These are phyloP conservation scores for Cucumis sativus DNA, from an alignment of 306 rosid species.

Conservation along the genomic window DNA sequence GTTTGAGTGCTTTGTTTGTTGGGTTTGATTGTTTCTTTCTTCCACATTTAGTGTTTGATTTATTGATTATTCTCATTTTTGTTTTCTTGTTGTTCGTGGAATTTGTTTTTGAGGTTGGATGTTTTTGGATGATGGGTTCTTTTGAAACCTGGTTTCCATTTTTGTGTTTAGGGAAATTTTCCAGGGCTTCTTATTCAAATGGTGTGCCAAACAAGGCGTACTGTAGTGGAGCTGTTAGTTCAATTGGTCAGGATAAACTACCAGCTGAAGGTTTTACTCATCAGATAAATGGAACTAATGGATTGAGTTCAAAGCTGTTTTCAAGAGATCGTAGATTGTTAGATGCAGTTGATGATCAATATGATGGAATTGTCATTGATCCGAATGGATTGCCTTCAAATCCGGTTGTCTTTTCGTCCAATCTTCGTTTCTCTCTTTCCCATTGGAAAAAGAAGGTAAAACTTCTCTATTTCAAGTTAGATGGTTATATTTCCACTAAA, in stretches of 20 bases:
- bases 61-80: background rate
- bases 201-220: constrained; percentile 26
- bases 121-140: background rate
- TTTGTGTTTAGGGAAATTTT: constrained; percentile 36
- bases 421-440: constrained; percentile 57
- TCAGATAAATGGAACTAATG: constrained; percentile 43
- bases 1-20: background rate
- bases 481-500: background rate
- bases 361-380: constrained; percentile 73
- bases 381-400: constrained; percentile 44
- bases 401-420: constrained; percentile 33
- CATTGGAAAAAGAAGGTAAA: constrained; percentile 60
- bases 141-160: background rate
- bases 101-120: background rate
- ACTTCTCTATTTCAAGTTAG: background rate
- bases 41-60: background rate
- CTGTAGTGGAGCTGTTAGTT: constrained; percentile 25
- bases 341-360: constrained; percentile 71
- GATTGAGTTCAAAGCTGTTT: constrained; percentile 24
- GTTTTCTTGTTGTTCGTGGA: no score
- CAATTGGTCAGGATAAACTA: constrained; percentile 29
- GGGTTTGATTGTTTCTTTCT: background rate
- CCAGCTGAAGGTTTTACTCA: constrained; percentile 20
- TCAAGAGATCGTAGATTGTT: constrained; percentile 38
- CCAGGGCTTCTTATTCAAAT: constrained; percentile 21